These are phyloP conservation scores for Nectriaceae sp. DNA, from an alignment of 2,329 filamentous ascomycete species.

Conservation along the genomic window DNA sequence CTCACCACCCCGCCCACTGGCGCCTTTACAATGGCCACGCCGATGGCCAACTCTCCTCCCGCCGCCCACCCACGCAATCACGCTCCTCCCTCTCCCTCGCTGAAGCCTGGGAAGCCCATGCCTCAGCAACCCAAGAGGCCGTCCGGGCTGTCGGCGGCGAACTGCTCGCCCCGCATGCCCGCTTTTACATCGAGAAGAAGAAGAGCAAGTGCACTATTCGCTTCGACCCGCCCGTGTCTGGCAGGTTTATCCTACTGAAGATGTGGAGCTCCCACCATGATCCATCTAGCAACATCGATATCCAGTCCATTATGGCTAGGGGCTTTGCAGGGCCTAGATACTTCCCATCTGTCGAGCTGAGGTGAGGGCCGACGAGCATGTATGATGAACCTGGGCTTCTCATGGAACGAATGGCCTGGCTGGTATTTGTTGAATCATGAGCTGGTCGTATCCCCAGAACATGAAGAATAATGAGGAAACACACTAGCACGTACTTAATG, in stretches of 20 bases:
- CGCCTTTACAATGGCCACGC: conserved; percentile 17
- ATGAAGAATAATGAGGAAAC: too few relatives aligned
- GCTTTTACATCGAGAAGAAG: conserved; percentile 80
- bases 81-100: conserved; percentile 28
- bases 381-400: not conserved
- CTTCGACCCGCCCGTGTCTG: conserved; percentile 81
- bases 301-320: conserved; percentile 80
- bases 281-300: conserved; percentile 74
- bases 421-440: too few relatives aligned
- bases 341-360: conserved; percentile 69
- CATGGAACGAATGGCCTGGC: conserved; percentile 1
- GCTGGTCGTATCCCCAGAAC: too few relatives aligned
- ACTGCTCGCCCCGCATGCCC: conserved; percentile 71
- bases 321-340: conserved; percentile 86
- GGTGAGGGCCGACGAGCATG: too few relatives aligned
- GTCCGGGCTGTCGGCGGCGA: conserved; percentile 58
- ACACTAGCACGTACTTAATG: too few relatives aligned
- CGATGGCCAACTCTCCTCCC: not conserved
- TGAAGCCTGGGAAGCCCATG: conserved; percentile 48
- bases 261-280: conserved; percentile 80
- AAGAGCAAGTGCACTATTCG: conserved; percentile 85
- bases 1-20: conserved; percentile 26
- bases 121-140: conserved; percentile 58
- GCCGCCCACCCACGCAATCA: not conserved
- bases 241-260: conserved; percentile 83